Base-by-base conservation (phyloP, 2,329 filamentous ascomycete genomes). In the Hysterium pulicare region DNA sequence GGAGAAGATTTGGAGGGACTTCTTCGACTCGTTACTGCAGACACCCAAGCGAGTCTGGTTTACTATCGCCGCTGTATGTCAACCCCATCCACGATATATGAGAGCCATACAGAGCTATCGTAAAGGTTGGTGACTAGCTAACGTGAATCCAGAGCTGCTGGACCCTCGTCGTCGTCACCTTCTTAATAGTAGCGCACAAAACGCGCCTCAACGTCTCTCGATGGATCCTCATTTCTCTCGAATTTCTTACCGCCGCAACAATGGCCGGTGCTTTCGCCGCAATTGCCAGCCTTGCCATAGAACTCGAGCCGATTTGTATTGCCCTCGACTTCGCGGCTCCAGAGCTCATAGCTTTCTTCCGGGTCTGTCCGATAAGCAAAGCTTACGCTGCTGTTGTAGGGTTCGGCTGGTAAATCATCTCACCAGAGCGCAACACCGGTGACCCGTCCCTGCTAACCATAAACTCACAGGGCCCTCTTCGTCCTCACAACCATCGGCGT, bases 11-110 rank as follows among this genome's bases (percentile, higher is more conserved):
- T 20, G 17, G 7, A 9, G 19, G 16, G 16, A 37, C 16, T 37
- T 37, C 34, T 37, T 37, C 20, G 34, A 37, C 17, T 37, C 34
- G 7, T 16, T 37, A 9, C n/a, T 37, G 3, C 16, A 37, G 19
- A 23, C 20, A 3, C 34, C 34, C 17, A 37, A 11, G 20, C 5
- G 34, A 3, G 34, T 22, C 5, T 37, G 34, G 34, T 37, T 37
- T 13, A 19, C 20, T 19, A 21, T 37, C 34, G 16, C 8, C 17
- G 34, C 34, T 23, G 34, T 37, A 37, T n/a, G 34, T 23, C 2
- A 17, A 11, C 17, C 15, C 15, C 17, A 10, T 17, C 17, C 13
- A 20, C n/a, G n/a, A n/a, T n/a, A n/a, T n/a, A n/a, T n/a, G n/a
- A n/a, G n/a, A n/a, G n/a, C n/a, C n/a, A n/a, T n/a, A n/a, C n/a